Evolutionary conservation across 495 filamentous ascomycete genomes (phyloP).

Genomic region (Neurospora sp.): DNA sequence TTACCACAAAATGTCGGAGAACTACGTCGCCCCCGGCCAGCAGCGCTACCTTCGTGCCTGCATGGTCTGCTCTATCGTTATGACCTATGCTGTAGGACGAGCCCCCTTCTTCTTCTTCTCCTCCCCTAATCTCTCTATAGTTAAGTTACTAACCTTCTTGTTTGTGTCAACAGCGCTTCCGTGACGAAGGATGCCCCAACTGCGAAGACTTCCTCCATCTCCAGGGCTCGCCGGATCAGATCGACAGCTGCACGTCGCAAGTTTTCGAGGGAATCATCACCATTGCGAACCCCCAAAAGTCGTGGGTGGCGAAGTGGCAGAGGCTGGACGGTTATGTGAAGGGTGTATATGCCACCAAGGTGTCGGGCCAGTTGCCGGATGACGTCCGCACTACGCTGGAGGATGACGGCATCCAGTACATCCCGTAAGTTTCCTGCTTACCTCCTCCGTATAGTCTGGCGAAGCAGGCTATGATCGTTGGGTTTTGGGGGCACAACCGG

Average conservation of each 20-base stretch:
- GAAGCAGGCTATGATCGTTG: neutral
- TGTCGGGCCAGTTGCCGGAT: slow-evolving; percentile 57
- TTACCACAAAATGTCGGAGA: slow-evolving; percentile 27
- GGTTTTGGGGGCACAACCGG: neutral
- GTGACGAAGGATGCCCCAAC: slow-evolving; percentile 84
- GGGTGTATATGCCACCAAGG: slow-evolving; percentile 89
- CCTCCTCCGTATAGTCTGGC: neutral
- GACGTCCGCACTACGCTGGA: slow-evolving; percentile 56
- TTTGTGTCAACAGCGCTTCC: slow-evolving; percentile 51
- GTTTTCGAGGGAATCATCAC: slow-evolving; percentile 87
- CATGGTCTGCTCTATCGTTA: slow-evolving; percentile 95
- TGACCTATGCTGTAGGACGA: slow-evolving; percentile 55
- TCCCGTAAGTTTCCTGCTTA: slow-evolving; percentile 42
- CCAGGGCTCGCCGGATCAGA: slow-evolving; percentile 61
- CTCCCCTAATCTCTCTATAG: slow-evolving; percentile 5
- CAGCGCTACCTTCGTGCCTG: slow-evolving; percentile 83
- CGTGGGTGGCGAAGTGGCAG: slow-evolving; percentile 94
- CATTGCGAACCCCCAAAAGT: slow-evolving; percentile 61
- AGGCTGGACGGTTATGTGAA: slow-evolving; percentile 75
- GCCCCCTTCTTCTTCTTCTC: neutral
- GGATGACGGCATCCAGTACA: slow-evolving; percentile 59
- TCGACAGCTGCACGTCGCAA: slow-evolving; percentile 87
- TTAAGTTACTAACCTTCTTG: neutral
- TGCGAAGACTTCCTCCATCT: slow-evolving; percentile 87
- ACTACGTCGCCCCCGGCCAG: slow-evolving; percentile 56